A percentile compares a stretch with the other conserved stretches of the same genome.
Evolutionary conservation across 352 stramenopile species (phyloP).

Genomic region (Detonula confervacea): DNA sequence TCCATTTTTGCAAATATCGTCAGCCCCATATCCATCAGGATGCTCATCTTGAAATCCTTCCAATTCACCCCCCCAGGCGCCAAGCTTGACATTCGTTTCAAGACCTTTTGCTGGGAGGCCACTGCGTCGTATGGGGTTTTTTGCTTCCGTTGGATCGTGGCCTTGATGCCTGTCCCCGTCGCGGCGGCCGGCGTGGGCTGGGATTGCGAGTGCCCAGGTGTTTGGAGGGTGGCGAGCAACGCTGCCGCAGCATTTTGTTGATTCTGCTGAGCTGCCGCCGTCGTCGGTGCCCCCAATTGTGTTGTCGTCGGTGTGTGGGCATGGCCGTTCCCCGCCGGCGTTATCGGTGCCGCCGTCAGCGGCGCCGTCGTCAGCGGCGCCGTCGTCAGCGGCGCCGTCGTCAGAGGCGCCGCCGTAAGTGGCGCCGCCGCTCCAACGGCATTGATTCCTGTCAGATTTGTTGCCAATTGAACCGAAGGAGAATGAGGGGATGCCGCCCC

Average conservation of each 20-base stretch:
- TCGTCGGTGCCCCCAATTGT: neutral
- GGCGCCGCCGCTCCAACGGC: neutral
- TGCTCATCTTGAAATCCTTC: slow-evolving; percentile 1
- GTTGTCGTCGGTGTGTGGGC: neutral
- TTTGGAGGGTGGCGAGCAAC: slow-evolving; percentile 1
- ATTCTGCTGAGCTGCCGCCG: neutral
- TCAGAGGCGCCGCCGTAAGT: neutral
- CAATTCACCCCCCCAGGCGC: neutral
- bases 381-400: too few species aligned
- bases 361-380: too few species aligned
- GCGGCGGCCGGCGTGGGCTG: neutral
- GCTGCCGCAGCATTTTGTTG: neutral
- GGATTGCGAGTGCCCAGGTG: neutral
- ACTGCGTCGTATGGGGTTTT: neutral
- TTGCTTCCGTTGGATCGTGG: neutral
- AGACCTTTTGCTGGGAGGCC: neutral
- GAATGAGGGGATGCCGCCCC: neutral
- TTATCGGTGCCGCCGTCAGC: too few species aligned
- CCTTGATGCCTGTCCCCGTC: neutral
- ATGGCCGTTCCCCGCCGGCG: too few species aligned
- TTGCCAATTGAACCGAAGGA: neutral
- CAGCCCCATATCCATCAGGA: slow-evolving; percentile 5
- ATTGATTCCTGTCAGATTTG: neutral
- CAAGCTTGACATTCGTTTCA: neutral
- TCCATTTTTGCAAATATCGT: slow-evolving; percentile 1